These are phyloP conservation scores for Fusarium beomiforme DNA, from an alignment of 2,329 filamentous ascomycete genomes.

Conservation along the genomic window DNA sequence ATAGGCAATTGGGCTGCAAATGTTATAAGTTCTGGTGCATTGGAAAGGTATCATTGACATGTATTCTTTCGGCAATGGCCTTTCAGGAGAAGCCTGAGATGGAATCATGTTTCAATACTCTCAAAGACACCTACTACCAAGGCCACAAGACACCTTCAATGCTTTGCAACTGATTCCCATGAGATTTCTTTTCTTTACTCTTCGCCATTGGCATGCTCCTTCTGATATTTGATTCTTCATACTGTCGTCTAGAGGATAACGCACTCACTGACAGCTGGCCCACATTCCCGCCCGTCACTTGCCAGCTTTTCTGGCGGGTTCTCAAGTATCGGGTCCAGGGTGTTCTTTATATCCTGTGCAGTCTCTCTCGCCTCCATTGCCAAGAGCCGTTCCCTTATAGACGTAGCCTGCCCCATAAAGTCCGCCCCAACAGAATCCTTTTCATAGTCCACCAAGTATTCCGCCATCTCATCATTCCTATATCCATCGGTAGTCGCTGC, in stretches of 20 bases:
- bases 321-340: background rate
- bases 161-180: too few species aligned
- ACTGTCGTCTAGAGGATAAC: background rate
- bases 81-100: too few species aligned
- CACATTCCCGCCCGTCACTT: background rate
- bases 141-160: too few species aligned
- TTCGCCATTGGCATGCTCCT: too few species aligned
- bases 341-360: background rate
- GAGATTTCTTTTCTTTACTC: background rate
- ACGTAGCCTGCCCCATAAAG: constrained; percentile 27
- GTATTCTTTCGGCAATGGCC: background rate
- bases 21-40: background rate
- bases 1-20: background rate
- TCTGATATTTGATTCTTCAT: too few species aligned
- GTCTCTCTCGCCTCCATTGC: constrained; percentile 15
- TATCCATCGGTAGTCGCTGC: constrained; percentile 19
- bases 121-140: background rate
- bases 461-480: constrained; percentile 9
- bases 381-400: constrained; percentile 9
- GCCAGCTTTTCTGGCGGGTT: background rate
- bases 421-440: constrained; percentile 22
- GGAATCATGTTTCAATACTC: background rate
- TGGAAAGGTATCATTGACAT: background rate
- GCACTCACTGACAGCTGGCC: background rate
- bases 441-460: constrained; percentile 29